A percentile compares a stretch with the other conserved stretches of the same genome.
Conservation (phyloP, 2,329 filamentous ascomycete genomes). For the Trichoderma endophyticum region DNA sequence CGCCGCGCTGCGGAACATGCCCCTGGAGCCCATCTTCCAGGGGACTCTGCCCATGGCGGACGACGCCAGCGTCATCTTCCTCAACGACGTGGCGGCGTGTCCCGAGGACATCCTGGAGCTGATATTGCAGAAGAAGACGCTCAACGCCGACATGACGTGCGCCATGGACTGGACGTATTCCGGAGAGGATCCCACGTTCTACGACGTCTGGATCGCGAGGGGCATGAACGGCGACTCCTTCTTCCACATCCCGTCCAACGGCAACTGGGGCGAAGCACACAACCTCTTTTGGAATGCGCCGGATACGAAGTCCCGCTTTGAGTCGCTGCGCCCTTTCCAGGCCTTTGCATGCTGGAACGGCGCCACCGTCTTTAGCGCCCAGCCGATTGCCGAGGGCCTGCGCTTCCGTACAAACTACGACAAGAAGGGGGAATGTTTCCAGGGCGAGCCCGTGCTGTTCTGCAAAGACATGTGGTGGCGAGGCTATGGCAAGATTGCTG, state of each 20-base stretch:
- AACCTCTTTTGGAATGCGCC: slow-evolving; percentile 53
- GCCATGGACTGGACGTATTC: slow-evolving; percentile 56
- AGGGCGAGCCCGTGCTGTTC: slow-evolving; percentile 55
- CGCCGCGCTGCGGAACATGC: slow-evolving; percentile 51
- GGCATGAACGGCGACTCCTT: slow-evolving; percentile 52
- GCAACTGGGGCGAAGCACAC: slow-evolving; percentile 47
- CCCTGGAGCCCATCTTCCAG: slow-evolving; percentile 45
- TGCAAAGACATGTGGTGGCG: slow-evolving; percentile 55
- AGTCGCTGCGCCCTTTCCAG: slow-evolving; percentile 48
- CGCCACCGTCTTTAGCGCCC: slow-evolving; percentile 46
- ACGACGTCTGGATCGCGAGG: slow-evolving; percentile 56
- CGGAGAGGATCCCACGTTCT: slow-evolving; percentile 47
- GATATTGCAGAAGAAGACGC: slow-evolving; percentile 43
- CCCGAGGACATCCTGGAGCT: slow-evolving; percentile 57
- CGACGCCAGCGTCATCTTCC: slow-evolving; percentile 47
- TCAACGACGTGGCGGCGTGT: slow-evolving; percentile 54
- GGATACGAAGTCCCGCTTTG: slow-evolving; percentile 33
- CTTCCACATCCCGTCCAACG: slow-evolving; percentile 50
- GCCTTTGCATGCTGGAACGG: slow-evolving; percentile 63
- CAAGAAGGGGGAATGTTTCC: slow-evolving; percentile 44
- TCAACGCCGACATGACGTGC: slow-evolving; percentile 54
- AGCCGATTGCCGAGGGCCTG: slow-evolving; percentile 44
- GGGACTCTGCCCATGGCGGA: slow-evolving; percentile 26
- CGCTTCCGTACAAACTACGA: slow-evolving; percentile 40
- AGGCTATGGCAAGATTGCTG: slow-evolving; percentile 51